phyloP scores from a whole-genome alignment of 23 red algal genomes.

The Gracilaria domingensis region DNA sequence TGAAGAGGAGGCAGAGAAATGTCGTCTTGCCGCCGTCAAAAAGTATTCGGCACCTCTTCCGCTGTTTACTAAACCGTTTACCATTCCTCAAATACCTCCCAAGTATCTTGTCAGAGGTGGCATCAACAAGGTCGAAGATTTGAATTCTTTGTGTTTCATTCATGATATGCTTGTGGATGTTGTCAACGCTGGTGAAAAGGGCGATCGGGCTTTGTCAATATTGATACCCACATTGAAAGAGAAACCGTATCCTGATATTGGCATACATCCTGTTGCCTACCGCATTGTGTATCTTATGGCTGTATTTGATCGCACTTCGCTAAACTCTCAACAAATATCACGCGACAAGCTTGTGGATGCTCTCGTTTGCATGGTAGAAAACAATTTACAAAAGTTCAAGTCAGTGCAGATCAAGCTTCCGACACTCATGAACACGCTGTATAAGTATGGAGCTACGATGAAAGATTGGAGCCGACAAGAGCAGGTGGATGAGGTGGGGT shows the following conservation, averaged over 20 bases:
- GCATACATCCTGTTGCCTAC: background rate
- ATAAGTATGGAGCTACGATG: slow-evolving; percentile 35
- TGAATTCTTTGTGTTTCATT: background rate
- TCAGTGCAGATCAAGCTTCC: background rate
- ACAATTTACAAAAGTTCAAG: background rate
- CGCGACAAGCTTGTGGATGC: slow-evolving; percentile 29
- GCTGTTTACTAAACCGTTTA: slow-evolving; percentile 22
- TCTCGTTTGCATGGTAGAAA: slow-evolving; percentile 10
- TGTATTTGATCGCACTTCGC: slow-evolving; percentile 19
- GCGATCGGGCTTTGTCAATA: slow-evolving; percentile 13
- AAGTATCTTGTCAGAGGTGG: slow-evolving; percentile 22
- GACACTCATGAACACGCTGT: slow-evolving; percentile 15
- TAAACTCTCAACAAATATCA: background rate
- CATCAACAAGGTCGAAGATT: background rate
- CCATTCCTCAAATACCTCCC: slow-evolving; percentile 9
- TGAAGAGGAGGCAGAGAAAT: slow-evolving; percentile 24
- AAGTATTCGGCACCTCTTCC: slow-evolving; percentile 59
- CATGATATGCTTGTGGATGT: slow-evolving; percentile 49
- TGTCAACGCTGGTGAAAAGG: slow-evolving; percentile 9
- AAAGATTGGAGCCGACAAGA: background rate
- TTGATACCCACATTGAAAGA: slow-evolving; percentile 10
- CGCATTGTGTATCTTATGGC: slow-evolving; percentile 11
- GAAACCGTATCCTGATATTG: background rate
- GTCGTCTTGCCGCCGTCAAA: background rate
- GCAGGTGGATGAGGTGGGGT: background rate